Base-by-base conservation (phyloP, 2,329 filamentous ascomycete species). In the Paracorniculantispora psalliotae region DNA sequence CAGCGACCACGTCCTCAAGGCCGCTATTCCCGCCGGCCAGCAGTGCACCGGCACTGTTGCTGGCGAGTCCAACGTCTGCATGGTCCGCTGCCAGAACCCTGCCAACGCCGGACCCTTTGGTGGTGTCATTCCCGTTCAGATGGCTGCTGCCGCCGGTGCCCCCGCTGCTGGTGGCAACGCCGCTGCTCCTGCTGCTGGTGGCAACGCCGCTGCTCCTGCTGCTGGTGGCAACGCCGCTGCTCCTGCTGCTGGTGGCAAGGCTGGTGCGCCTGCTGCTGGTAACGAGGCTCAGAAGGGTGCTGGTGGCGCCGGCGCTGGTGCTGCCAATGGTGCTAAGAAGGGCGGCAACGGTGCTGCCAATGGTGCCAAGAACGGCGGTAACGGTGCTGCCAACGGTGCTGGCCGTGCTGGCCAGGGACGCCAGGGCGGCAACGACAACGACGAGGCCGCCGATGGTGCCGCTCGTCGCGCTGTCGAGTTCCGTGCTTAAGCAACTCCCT, bases 61-160 rank as follows among this genome's bases (percentile, higher is more conserved):
- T 13, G 84, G 83, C 41, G 77, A 84, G 71, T 68, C 75, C 37
- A 83, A 83, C 64, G 77, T 86, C 64, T 87, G 85, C 73, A 79
- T 87, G 64, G 82, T 88, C 52, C 78, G 82, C 26, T 86, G 84
- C 73, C 73, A 84, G 74, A 87, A 87, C 71, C 76, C 74, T 1
- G 83, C 83, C 35, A 72, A 77, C 57, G 83, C 83, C 39, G 84
- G 84, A 15, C 84, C 84, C 30, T 87, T 87, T 66, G 84, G 85
- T 57, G 83, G 82, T 49, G 81, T 83, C 63, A 78, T 85, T 19
- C 80, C 82, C 13, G 77, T 84, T 8, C 81, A 85, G 69, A 79
- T 75, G 67, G 68, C 62, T 54, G 49, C 64, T 28, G 67, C 64
- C 19, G 59, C 28, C 23, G 56, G 54, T 35, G 59, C 30, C 8